Conservation (phyloP, 2,329 filamentous ascomycete genomes). For the Trichoderma harzianum region DNA sequence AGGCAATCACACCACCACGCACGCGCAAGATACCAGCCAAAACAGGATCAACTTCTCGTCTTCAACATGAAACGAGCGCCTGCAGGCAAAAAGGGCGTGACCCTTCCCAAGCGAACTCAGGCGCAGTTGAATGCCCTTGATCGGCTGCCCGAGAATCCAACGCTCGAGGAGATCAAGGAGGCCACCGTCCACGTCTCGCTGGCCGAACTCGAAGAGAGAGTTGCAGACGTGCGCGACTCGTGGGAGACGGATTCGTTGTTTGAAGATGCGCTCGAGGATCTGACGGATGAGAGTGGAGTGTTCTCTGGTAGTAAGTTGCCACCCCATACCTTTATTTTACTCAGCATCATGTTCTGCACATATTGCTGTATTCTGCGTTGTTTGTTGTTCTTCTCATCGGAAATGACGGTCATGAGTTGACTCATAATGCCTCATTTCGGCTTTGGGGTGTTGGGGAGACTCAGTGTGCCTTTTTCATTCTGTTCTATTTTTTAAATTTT, state of each 20-base stretch:
- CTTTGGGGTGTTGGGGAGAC: background rate
- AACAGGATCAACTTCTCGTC: background rate
- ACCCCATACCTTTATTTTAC: background rate
- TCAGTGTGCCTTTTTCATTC: background rate
- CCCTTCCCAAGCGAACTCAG: slow-evolving; percentile 32
- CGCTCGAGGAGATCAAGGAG: slow-evolving; percentile 35
- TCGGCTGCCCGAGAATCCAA: slow-evolving; percentile 33
- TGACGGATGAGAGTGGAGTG: slow-evolving; percentile 51
- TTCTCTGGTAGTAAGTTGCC: slow-evolving; percentile 41
- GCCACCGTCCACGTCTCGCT: slow-evolving; percentile 37
- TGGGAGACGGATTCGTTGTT: slow-evolving; percentile 65
- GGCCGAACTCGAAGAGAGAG: slow-evolving; percentile 49
- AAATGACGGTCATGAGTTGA: background rate
- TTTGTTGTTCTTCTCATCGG: background rate
- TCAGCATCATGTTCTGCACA: background rate
- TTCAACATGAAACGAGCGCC: slow-evolving; percentile 19
- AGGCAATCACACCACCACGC: background rate
- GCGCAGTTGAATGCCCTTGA: slow-evolving; percentile 36
- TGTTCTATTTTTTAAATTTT: background rate
- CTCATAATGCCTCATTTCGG: background rate
- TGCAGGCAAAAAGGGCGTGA: slow-evolving; percentile 29
- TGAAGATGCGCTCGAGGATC: slow-evolving; percentile 58
- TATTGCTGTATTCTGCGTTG: background rate
- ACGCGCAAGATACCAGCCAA: background rate
- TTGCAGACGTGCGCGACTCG: slow-evolving; percentile 50